These are phyloP conservation scores for Rhytidhysteron rufulum DNA, from an alignment of 2,329 filamentous ascomycete species.

Conservation along the genomic window DNA sequence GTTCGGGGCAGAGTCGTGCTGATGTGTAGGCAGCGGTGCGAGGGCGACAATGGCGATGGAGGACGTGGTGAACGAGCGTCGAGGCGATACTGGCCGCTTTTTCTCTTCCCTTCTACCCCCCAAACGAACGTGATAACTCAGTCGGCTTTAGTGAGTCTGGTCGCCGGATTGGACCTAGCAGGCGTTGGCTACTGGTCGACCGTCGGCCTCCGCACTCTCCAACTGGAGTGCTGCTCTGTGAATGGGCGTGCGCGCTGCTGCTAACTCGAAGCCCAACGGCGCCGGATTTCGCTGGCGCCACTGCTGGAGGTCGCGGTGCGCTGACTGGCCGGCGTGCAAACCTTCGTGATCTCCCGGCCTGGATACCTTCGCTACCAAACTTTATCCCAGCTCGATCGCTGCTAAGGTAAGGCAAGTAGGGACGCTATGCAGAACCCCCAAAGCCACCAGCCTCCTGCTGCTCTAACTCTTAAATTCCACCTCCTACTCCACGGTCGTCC, in stretches of 20 bases:
- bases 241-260: constrained; percentile 12
- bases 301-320: no score
- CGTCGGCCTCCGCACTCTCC: no score
- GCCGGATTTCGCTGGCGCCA: constrained; percentile 19
- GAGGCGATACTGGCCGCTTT: no score
- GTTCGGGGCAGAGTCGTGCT: no score
- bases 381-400: constrained; percentile 22
- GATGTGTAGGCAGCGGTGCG: no score
- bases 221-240: no score
- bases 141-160: no score
- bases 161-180: not conserved
- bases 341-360: constrained; percentile 23
- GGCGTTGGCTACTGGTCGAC: not conserved
- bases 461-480: not conserved
- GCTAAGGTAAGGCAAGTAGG: constrained; percentile 20
- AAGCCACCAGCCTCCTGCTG: not conserved
- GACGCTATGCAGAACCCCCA: not conserved
- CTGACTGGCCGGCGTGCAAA: constrained; percentile 18
- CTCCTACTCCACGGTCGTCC: not conserved
- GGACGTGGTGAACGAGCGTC: no score
- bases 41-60: no score
- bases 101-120: no score
- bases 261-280: constrained; percentile 22
- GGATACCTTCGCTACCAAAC: constrained; percentile 19
- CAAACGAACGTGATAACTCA: no score